phyloP scores from a whole-genome alignment of 2,329 filamentous ascomycete species.

The Colletotrichum destructivum region DNA sequence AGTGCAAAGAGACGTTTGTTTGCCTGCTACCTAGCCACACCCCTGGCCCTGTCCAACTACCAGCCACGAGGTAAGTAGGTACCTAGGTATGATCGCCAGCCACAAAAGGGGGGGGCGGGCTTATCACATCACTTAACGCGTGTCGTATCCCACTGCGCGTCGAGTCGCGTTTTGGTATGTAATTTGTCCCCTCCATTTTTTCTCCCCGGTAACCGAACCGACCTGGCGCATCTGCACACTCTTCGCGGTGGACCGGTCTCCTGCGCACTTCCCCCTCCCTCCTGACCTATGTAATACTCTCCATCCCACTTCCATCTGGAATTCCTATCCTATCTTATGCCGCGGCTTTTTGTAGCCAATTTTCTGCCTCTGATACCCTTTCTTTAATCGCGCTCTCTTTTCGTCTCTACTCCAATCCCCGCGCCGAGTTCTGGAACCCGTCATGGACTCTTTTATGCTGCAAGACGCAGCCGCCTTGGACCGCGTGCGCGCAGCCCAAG shows the following conservation, averaged over 20 bases:
- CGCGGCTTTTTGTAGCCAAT: neutral
- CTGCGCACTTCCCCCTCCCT: neutral
- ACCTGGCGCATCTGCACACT: neutral
- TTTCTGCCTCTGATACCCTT: conserved; percentile 14
- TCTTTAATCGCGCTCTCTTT: neutral
- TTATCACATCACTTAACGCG: conserved; percentile 13
- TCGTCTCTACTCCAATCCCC: neutral
- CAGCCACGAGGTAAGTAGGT: neutral
- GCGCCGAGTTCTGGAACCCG: conserved; percentile 34
- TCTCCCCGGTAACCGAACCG: conserved; percentile 4
- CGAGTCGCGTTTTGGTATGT: conserved; percentile 13
- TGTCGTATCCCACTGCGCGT: neutral
- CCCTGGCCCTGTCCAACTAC: too few species aligned
- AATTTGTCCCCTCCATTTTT: conserved; percentile 20
- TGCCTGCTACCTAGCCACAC: too few species aligned
- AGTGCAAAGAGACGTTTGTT: too few species aligned
- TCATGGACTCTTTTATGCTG: conserved; percentile 82
- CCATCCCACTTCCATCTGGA: neutral
- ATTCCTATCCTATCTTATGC: conserved; percentile 9
- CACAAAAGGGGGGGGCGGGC: neutral
- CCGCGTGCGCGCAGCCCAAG: conserved; percentile 87
- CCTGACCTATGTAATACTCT: neutral
- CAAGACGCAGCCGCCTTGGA: conserved; percentile 88
- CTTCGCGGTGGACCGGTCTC: neutral
- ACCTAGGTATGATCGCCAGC: neutral